Percentiles rank a stretch among this genome's conserved stretches.
Conservation (phyloP, 306 rosid species). For the Sechiopsis laciniata region DNA sequence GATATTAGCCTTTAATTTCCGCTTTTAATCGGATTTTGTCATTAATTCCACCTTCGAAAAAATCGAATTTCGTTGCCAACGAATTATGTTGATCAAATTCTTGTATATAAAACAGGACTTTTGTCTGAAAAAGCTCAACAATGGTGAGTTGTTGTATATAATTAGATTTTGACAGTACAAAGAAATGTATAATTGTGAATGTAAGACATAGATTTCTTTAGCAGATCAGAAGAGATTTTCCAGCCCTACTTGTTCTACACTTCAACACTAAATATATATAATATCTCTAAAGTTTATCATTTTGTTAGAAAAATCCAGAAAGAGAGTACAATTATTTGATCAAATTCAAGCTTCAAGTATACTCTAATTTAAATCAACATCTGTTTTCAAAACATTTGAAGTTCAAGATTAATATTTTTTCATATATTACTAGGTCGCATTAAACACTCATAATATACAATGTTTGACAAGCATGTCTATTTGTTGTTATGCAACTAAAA, state of each 20-base stretch:
- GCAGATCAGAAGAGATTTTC: neutral
- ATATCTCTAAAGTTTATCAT: neutral
- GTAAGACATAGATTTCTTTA: neutral
- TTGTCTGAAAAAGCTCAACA: constrained; percentile 7
- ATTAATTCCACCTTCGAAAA: neutral
- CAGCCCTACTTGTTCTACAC: constrained; percentile 12
- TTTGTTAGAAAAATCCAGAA: neutral
- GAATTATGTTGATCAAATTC: neutral
- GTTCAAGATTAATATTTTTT: neutral
- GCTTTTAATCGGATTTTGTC: no score
- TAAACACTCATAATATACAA: constrained; percentile 8
- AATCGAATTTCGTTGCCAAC: neutral
- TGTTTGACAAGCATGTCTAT: constrained; percentile 7
- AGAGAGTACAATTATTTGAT: constrained; percentile 5
- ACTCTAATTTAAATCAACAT: neutral
- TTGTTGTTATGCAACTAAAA: neutral
- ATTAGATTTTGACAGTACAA: constrained; percentile 1
- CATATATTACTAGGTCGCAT: constrained; percentile 1
- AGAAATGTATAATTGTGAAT: neutral
- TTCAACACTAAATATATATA: neutral
- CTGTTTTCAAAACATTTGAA: neutral
- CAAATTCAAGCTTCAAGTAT: constrained; percentile 9
- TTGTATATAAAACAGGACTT: neutral
- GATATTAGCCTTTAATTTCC: no score
- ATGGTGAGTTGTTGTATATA: neutral